Percentiles rank a stretch among this genome's conserved stretches.
These are phyloP conservation scores for Dissophora ornata DNA, from an alignment of 192 early-diverging fungal genomes.

Conservation along the genomic window DNA sequence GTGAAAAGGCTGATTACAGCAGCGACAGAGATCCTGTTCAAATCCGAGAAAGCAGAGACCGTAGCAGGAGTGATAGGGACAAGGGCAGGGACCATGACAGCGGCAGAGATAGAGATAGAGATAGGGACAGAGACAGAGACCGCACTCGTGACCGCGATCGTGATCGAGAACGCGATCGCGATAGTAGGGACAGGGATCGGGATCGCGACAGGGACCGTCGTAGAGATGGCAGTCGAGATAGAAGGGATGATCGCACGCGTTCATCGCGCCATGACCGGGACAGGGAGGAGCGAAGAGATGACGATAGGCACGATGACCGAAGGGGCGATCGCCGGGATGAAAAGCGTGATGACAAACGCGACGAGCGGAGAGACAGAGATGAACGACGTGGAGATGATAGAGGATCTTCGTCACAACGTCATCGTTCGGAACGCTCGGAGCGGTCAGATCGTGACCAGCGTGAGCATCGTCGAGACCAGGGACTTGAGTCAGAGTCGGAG, in stretches of 20 bases:
- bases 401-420: background rate
- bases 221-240: slow-evolving; percentile 9
- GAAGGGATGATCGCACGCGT: slow-evolving; percentile 13
- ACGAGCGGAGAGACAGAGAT: slow-evolving; percentile 1
- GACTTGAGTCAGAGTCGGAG: background rate
- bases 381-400: slow-evolving; percentile 2
- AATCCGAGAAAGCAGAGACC: slow-evolving; percentile 11
- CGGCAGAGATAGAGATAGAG: slow-evolving; percentile 3
- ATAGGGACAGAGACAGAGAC: background rate
- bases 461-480: background rate
- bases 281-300: slow-evolving; percentile 4
- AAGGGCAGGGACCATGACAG: slow-evolving; percentile 5
- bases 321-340: slow-evolving; percentile 13
- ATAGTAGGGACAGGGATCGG: slow-evolving; percentile 10
- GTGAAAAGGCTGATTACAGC: slow-evolving; percentile 11
- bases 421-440: slow-evolving; percentile 19
- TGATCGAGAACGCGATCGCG: slow-evolving; percentile 11
- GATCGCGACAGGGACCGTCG: slow-evolving; percentile 21
- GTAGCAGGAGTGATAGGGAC: background rate
- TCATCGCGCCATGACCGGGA: slow-evolving; percentile 31
- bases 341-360: slow-evolving; percentile 8
- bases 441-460: slow-evolving; percentile 2
- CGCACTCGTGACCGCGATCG: slow-evolving; percentile 10
- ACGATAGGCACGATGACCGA: slow-evolving; percentile 20
- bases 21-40: slow-evolving; percentile 17